Conservation (phyloP, 495 filamentous ascomycete genomes). For the Sporormia fimetaria region DNA sequence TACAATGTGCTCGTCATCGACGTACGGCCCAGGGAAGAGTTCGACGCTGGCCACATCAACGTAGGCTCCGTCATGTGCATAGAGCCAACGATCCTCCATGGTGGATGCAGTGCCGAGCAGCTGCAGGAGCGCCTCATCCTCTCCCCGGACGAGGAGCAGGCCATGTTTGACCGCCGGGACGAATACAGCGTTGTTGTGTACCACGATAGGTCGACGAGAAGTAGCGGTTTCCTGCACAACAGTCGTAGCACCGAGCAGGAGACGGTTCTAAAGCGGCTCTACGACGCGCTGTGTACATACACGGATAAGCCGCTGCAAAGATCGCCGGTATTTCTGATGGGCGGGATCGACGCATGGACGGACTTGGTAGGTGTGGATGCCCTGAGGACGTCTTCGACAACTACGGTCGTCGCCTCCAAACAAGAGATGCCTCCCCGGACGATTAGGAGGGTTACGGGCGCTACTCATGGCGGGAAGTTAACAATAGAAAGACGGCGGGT, state of each 20-base stretch:
- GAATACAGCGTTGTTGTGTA: constrained; percentile 81
- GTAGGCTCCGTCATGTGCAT: constrained; percentile 74
- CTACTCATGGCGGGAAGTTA: constrained; percentile 42
- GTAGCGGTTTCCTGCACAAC: constrained; percentile 41
- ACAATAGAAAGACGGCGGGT: constrained; percentile 45
- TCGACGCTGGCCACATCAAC: constrained; percentile 79
- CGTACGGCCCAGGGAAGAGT: constrained; percentile 69
- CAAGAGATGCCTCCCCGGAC: constrained; percentile 40
- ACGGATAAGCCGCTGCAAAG: constrained; percentile 60
- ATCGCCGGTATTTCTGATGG: constrained; percentile 63
- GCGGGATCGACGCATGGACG: constrained; percentile 78
- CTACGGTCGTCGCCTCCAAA: constrained; percentile 39
- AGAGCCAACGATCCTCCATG: constrained; percentile 66
- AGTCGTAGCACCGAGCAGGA: constrained; percentile 39
- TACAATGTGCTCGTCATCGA: constrained; percentile 71
- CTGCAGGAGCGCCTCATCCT: constrained; percentile 73
- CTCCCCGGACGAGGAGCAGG: constrained; percentile 61
- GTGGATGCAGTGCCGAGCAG: constrained; percentile 74
- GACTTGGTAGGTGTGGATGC: constrained; percentile 61
- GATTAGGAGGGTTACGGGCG: constrained; percentile 42
- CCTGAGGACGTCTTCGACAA: constrained; percentile 47
- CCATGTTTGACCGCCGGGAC: constrained; percentile 61
- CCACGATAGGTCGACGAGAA: constrained; percentile 61
- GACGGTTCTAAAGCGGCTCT: constrained; percentile 54
- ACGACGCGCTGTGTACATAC: constrained; percentile 72